Evolutionary conservation across 2,329 filamentous ascomycete species (phyloP).

Genomic region (Colletotrichum coccodes): DNA sequence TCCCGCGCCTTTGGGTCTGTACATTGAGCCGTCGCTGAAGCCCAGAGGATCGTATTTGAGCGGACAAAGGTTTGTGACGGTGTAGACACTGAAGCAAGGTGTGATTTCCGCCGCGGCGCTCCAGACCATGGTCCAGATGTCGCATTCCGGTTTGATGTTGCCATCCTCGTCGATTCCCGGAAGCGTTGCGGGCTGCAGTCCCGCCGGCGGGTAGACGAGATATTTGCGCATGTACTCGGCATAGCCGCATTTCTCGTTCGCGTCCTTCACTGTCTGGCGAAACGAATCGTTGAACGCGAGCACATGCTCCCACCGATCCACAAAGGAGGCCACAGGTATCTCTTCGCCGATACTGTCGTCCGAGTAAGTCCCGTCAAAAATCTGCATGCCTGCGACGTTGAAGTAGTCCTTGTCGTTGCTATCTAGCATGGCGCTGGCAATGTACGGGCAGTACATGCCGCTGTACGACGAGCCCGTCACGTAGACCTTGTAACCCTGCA

Average conservation of each 20-base stretch:
- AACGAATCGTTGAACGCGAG: constrained; percentile 73
- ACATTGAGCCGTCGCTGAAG: constrained; percentile 72
- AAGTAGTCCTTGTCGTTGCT: constrained; percentile 73
- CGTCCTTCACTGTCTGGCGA: constrained; percentile 59
- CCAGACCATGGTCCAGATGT: constrained; percentile 63
- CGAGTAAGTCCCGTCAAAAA: constrained; percentile 77
- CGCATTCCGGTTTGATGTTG: constrained; percentile 58
- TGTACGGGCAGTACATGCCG: constrained; percentile 76
- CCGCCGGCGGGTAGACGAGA: constrained; percentile 74
- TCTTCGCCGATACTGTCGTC: constrained; percentile 54
- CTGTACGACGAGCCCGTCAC: constrained; percentile 80
- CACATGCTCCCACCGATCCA: constrained; percentile 68
- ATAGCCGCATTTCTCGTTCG: constrained; percentile 70
- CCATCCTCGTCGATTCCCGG: constrained; percentile 54
- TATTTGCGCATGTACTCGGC: constrained; percentile 68
- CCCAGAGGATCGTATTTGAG: constrained; percentile 75
- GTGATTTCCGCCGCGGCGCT: constrained; percentile 67
- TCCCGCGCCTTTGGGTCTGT: constrained; percentile 69
- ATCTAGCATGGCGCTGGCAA: constrained; percentile 78
- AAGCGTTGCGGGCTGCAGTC: constrained; percentile 61
- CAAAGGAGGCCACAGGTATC: constrained; percentile 65
- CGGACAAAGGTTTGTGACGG: constrained; percentile 78
- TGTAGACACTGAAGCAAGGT: constrained; percentile 84
- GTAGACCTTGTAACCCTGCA: constrained; percentile 76
- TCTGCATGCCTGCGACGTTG: constrained; percentile 74